Evolutionary conservation across 257 asterid genomes (phyloP), one percentile per base, ranked within the genome.

Genomic region (Pogostemon cablin): DNA sequence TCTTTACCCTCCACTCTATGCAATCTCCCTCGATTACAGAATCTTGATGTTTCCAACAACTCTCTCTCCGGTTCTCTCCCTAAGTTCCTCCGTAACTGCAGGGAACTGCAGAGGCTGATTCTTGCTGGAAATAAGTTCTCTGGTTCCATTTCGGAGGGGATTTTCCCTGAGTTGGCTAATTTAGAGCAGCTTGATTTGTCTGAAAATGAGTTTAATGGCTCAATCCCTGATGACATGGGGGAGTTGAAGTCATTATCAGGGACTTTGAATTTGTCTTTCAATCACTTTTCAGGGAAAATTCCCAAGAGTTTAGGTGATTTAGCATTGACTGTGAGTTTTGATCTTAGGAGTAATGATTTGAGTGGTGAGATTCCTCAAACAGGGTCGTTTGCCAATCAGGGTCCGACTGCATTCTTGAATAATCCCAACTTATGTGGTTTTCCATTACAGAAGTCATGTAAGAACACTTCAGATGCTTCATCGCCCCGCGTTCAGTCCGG

Each of bases 361-460:
- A 85, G 83, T 9, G 99, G 99, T 10, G 95, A 89, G 81, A 88
- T 93, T 74, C 99, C 99, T 0, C 96, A 91, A 71, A 81, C 93
- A 0, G 99, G 99, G 15, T 88, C 98, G 4, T 89, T 93, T 61
- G 86, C 96, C 3, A 88, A 91, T 83, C 99, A 93, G 75, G 99
- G 99, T 17, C 98, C 98, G 0, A 89, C 95, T 0, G 98, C 99
- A 39, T 93, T 93, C 77, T 49, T 86, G 77, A 87, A 86, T 54
- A 93, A 93, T 63, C 91, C 96, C 4, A 62, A 65, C 72, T 74
- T 93, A n/a, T 93, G 99, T 81, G 98, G 99, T 56, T 93, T 93
- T 68, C 99, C 99, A n/a, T 68, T 93, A 55, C 96, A 89, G 42
- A 89, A 59, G 75, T 57, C 86, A 7, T 93, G 99, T 63, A 85